A percentile compares a stretch with the other conserved stretches of the same genome.
Conservation (phyloP, 2,329 filamentous ascomycete genomes). For the Penicillium rolfsii region DNA sequence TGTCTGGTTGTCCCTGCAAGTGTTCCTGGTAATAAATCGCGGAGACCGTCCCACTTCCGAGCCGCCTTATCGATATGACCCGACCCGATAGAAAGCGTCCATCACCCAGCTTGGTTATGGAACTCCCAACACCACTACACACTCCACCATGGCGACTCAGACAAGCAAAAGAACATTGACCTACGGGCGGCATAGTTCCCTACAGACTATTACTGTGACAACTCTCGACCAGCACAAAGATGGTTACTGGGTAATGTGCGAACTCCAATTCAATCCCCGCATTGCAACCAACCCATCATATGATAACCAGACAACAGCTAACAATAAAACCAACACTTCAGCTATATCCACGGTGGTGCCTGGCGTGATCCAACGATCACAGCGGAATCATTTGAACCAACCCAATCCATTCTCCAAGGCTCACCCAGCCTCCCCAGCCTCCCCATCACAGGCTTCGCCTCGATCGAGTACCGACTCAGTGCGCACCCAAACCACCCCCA, state of each 20-base stretch:
- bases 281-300: neutral
- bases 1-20: neutral
- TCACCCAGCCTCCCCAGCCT: conserved; percentile 22
- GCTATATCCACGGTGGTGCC: conserved; percentile 55
- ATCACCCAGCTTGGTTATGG: neutral
- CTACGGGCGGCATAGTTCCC: conserved; percentile 35
- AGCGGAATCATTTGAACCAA: conserved; percentile 40
- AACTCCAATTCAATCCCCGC: conserved; percentile 5
- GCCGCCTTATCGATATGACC: conserved; percentile 7
- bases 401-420: conserved; percentile 39
- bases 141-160: conserved; percentile 35
- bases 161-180: conserved; percentile 25
- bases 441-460: conserved; percentile 47
- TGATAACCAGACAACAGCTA: conserved; percentile 5
- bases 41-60: conserved; percentile 8
- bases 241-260: conserved; percentile 49
- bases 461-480: conserved; percentile 53
- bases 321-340: conserved; percentile 15
- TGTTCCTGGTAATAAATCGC: neutral
- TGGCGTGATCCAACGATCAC: conserved; percentile 52
- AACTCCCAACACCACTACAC: neutral
- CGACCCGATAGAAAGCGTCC: conserved; percentile 3
- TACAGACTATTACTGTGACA: conserved; percentile 42
- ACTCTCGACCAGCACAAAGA: conserved; percentile 23
- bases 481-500: conserved; percentile 47